Base-by-base conservation (phyloP, 2,329 filamentous ascomycete species). In the Cordyceps tenuipes region DNA sequence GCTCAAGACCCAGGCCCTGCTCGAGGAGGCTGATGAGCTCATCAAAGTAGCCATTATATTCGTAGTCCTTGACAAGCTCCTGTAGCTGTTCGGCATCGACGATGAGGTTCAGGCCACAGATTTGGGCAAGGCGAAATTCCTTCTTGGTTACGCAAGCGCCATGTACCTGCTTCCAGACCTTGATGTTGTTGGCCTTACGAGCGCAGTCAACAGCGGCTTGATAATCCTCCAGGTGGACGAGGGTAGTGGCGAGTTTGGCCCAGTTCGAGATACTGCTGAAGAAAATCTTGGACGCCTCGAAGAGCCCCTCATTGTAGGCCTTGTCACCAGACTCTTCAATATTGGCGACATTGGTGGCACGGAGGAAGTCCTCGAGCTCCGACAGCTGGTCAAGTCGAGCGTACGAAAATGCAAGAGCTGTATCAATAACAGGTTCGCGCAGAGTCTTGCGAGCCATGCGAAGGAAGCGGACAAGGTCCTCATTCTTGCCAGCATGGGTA, bases 91-190 rank as follows among this genome's bases (percentile, higher is more conserved):
- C 94, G 29, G 95, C 94, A 75, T 99, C 93, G 26, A 99, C 88
- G 68, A 99, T 97, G 62, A 99, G 81, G 78, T 99, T 97, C 63
- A 99, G 86, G 81, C 95, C 95, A 70, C 94, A 99, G 68, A 99
- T 99, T 77, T 97, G 94, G 29, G 95, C 94, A 62, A 99, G 88
- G 63, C 93, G 90, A 85, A 99, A 99, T 73, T 99, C 94, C 80
- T 96, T 97, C 85, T 97, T 99, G 63, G 84, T 85, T 65, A 99
- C 90, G 71, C 94, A 99, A 23, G 93, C 94, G 71, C 91, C 89
- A 76, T 97, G 95, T 66, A 99, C 94, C 76, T 99, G 90, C 77
- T 94, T 96, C 94, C 94, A 99, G 57, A 99, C 94, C 80, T 96
- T 97, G 76, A 97, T 92, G 75, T 91, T 97, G 81, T 97, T 99